Percentiles rank a stretch among this genome's conserved stretches.
Evolutionary conservation across 345 rosid species (phyloP).

Genomic region (Populus tremula): DNA sequence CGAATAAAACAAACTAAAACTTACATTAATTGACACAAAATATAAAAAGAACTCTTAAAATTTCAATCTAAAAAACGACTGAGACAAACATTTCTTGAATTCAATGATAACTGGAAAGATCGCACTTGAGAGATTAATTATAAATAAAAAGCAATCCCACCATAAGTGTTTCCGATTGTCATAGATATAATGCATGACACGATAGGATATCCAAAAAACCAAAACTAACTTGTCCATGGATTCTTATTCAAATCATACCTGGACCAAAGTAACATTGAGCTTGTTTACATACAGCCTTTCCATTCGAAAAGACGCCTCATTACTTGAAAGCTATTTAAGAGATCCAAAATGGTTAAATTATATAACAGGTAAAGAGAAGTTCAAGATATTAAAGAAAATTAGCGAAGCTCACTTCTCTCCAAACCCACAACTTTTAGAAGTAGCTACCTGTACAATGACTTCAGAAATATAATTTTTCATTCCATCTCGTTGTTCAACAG

Average conservation of each 20-base stretch:
- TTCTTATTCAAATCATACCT: conserved; percentile 45
- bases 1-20: background rate
- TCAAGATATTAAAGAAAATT: background rate
- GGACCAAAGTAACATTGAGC: conserved; percentile 88
- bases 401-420: background rate
- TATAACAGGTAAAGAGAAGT: background rate
- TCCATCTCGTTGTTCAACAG: conserved; percentile 94
- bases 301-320: conserved; percentile 72
- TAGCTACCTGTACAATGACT: conserved; percentile 87
- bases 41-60: background rate
- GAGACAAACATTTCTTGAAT: background rate
- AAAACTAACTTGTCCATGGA: background rate
- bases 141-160: background rate
- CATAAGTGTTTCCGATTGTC: background rate
- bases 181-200: background rate
- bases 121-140: background rate
- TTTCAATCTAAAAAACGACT: background rate
- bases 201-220: background rate
- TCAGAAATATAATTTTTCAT: conserved; percentile 99
- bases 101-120: background rate
- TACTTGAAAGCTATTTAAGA: conserved; percentile 74
- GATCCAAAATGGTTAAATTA: conserved; percentile 9
- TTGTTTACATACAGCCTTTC: conserved; percentile 96
- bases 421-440: background rate
- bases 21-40: background rate